These are phyloP conservation scores for Pyrenophora graminea DNA, from an alignment of 2,329 filamentous ascomycete genomes.

Conservation along the genomic window DNA sequence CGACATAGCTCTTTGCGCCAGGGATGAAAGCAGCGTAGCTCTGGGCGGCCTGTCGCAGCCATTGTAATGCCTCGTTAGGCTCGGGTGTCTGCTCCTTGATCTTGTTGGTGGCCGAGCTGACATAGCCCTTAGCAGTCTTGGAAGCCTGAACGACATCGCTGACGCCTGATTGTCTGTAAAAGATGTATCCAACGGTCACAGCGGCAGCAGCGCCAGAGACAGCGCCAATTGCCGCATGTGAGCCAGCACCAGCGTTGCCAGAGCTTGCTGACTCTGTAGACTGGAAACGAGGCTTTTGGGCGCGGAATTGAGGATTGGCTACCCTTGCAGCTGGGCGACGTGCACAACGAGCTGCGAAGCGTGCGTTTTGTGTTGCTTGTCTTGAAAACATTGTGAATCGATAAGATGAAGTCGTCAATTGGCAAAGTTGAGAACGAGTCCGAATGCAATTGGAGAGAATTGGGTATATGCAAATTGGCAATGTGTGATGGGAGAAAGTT, in stretches of 20 bases:
- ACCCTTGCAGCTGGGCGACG: conserved; percentile 32
- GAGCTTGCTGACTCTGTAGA: conserved; percentile 34
- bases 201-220: conserved; percentile 56
- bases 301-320: conserved; percentile 33
- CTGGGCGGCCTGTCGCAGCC: conserved; percentile 67
- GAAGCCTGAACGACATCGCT: conserved; percentile 55
- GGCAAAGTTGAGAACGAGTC: neutral
- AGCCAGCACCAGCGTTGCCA: conserved; percentile 32
- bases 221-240: conserved; percentile 53
- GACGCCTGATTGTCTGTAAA: conserved; percentile 60
- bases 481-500: conserved; percentile 2
- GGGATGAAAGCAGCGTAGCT: conserved; percentile 74
- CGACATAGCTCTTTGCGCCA: conserved; percentile 69
- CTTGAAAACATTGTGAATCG: conserved; percentile 36
- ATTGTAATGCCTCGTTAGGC: conserved; percentile 68
- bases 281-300: conserved; percentile 40
- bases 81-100: conserved; percentile 66
- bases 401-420: conserved; percentile 10
- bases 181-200: conserved; percentile 54
- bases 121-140: conserved; percentile 63
- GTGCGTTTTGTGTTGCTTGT: conserved; percentile 40
- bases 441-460: conserved; percentile 4
- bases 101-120: conserved; percentile 63
- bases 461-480: conserved; percentile 9
- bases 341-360: conserved; percentile 35